These are phyloP conservation scores for Mortierella polycephala DNA, from an alignment of 371 early-diverging fungal species.

Conservation along the genomic window DNA sequence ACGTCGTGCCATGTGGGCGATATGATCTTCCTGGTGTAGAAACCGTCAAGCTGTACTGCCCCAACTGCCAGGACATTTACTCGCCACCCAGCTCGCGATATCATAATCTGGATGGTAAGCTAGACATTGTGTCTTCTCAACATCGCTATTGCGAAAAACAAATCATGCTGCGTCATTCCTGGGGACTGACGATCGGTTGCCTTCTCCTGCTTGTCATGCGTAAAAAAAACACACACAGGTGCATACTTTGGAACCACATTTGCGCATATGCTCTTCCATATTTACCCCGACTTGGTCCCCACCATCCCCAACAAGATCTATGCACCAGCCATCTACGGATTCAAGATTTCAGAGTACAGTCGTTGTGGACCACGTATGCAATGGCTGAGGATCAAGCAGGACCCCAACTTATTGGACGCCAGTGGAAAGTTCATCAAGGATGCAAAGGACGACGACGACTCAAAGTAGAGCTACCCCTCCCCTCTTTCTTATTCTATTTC, in stretches of 20 bases:
- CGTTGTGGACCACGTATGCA: constrained; percentile 78
- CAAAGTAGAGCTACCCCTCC: constrained; percentile 24
- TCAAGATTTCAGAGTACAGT: constrained; percentile 71
- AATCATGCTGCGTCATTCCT: background rate
- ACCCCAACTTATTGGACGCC: constrained; percentile 36
- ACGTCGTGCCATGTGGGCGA: constrained; percentile 86
- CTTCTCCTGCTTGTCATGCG: too few relatives aligned
- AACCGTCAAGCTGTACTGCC: constrained; percentile 83
- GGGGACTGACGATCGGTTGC: too few relatives aligned
- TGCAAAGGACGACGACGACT: constrained; percentile 52
- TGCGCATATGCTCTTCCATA: constrained; percentile 91
- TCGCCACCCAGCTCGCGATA: constrained; percentile 80
- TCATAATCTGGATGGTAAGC: constrained; percentile 82
- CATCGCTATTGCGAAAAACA: background rate
- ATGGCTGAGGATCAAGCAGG: constrained; percentile 72
- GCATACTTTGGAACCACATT: constrained; percentile 97
- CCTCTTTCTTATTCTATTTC: constrained; percentile 3
- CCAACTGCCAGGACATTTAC: constrained; percentile 89
- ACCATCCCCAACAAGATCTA: constrained; percentile 63
- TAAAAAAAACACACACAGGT: constrained; percentile 56
- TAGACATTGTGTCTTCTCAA: constrained; percentile 1
- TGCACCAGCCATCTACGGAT: constrained; percentile 85
- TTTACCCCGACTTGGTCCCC: constrained; percentile 82
- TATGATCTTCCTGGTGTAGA: constrained; percentile 75
- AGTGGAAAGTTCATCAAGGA: constrained; percentile 51